Conservation (phyloP, 2,329 filamentous ascomycete genomes). For the Epichloe elymi region DNA sequence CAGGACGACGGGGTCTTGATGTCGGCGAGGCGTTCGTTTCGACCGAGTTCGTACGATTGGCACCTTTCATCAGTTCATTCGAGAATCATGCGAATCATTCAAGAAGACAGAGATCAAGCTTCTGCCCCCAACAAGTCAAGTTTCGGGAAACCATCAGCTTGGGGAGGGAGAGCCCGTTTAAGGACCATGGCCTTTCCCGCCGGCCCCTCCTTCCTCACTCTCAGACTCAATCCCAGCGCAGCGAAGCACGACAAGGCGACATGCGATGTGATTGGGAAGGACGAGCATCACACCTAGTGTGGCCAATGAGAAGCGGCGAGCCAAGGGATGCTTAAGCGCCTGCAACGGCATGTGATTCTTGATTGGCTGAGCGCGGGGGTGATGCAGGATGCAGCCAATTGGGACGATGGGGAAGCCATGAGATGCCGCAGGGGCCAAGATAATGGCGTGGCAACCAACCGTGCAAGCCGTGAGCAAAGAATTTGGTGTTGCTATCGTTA, state of each 20-base stretch:
- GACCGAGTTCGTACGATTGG: background rate
- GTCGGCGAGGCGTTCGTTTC: background rate
- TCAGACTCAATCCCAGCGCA: background rate
- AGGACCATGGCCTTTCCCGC: conserved; percentile 1
- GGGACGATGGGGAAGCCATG: background rate
- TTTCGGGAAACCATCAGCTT: conserved; percentile 3
- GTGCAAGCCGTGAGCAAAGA: too few relatives aligned
- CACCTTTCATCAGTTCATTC: background rate
- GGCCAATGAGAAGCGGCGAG: conserved; percentile 15
- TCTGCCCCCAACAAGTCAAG: background rate
- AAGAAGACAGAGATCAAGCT: background rate
- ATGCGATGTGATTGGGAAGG: conserved; percentile 3
- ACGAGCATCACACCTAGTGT: conserved; percentile 3
- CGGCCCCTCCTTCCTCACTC: background rate
- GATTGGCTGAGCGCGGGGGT: conserved; percentile 15
- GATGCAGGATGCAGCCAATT: conserved; percentile 14
- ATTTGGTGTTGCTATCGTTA: too few relatives aligned
- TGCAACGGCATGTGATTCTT: conserved; percentile 11
- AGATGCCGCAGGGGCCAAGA: background rate
- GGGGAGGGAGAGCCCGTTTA: conserved; percentile 11
- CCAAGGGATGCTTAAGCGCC: conserved; percentile 19
- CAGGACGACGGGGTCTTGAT: background rate
- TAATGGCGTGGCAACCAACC: too few relatives aligned
- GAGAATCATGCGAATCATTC: background rate
- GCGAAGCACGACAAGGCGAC: conserved; percentile 8